These are phyloP conservation scores for Xylariaceae sp. DNA, from an alignment of 2,329 filamentous ascomycete genomes.

Conservation along the genomic window DNA sequence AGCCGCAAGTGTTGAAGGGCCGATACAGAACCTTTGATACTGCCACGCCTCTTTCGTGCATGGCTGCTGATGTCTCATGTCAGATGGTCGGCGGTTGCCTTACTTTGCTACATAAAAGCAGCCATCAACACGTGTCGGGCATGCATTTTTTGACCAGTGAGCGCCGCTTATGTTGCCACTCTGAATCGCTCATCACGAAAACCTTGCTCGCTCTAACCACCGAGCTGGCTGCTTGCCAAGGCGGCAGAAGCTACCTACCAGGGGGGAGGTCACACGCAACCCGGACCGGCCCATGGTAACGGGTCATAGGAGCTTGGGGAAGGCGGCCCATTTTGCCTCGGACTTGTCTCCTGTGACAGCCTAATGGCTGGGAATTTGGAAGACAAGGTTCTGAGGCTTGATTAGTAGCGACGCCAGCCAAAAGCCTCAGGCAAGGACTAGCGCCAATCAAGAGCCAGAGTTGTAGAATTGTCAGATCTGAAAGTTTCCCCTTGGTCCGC, in stretches of 20 bases:
- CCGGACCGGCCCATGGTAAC: not conserved
- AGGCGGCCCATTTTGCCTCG: not conserved
- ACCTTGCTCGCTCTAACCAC: not conserved
- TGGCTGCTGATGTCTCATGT: not conserved
- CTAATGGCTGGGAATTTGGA: not conserved
- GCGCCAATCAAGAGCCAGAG: slow-evolving; percentile 4
- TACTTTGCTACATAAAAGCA: slow-evolving; percentile 22
- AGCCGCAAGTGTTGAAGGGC: slow-evolving; percentile 4
- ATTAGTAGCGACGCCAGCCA: slow-evolving; percentile 12
- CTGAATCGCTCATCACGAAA: slow-evolving; percentile 1
- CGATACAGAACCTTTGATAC: slow-evolving; percentile 14
- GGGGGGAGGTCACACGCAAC: not conserved
- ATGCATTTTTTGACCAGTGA: slow-evolving; percentile 13
- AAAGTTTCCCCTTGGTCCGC: not conserved
- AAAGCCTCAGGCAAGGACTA: slow-evolving; percentile 2
- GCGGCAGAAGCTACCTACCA: slow-evolving; percentile 3
- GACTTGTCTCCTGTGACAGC: not conserved
- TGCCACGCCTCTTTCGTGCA: slow-evolving; percentile 20
- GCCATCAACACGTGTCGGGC: slow-evolving; percentile 23
- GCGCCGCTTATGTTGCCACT: slow-evolving; percentile 24
- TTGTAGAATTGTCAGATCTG: not conserved
- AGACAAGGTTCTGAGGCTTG: slow-evolving; percentile 5
- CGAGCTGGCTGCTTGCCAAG: slow-evolving; percentile 12
- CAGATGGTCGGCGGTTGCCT: not conserved
- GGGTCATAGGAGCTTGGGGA: slow-evolving; percentile 7